Conservation (phyloP, 139 green algal genomes). For the Chlamydomonas sp. region DNA sequence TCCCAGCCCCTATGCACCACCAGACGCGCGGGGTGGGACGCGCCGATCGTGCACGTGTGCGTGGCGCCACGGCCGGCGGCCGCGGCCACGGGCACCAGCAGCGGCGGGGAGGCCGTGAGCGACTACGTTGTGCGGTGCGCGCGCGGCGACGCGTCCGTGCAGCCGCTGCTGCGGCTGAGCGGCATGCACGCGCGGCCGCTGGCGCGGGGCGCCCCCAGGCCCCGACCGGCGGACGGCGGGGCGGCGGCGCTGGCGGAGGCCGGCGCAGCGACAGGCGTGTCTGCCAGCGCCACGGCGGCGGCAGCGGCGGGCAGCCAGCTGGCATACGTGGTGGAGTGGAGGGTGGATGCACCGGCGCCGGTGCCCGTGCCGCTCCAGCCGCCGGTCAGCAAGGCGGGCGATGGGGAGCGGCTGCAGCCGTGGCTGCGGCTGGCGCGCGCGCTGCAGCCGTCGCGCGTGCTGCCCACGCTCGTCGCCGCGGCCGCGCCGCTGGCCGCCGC, state of each 20-base stretch:
- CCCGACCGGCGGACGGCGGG: not conserved
- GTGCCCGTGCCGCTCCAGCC: not conserved
- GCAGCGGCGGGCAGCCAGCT: slow-evolving; percentile 7
- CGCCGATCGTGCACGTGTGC: not conserved
- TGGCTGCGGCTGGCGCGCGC: not conserved
- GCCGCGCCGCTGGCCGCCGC: too few species aligned
- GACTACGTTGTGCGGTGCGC: slow-evolving; percentile 36
- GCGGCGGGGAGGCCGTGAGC: slow-evolving; percentile 19
- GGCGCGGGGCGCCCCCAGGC: too few species aligned
- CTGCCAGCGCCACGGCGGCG: not conserved
- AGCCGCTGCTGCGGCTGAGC: slow-evolving; percentile 26
- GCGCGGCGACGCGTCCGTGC: not conserved
- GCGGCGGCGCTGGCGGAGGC: too few species aligned
- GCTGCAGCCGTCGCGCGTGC: not conserved
- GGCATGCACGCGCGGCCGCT: slow-evolving; percentile 28
- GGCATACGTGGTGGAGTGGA: slow-evolving; percentile 24
- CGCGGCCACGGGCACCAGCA: not conserved
- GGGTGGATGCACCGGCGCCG: slow-evolving; percentile 4
- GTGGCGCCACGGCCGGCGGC: not conserved
- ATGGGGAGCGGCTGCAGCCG: not conserved
- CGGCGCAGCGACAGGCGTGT: too few species aligned
- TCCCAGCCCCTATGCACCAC: too few species aligned
- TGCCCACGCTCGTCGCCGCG: too few species aligned
- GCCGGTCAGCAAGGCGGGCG: not conserved
- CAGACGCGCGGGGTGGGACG: too few species aligned